Conservation (phyloP, 345 rosid genomes). For the Euphorbia peplus region DNA sequence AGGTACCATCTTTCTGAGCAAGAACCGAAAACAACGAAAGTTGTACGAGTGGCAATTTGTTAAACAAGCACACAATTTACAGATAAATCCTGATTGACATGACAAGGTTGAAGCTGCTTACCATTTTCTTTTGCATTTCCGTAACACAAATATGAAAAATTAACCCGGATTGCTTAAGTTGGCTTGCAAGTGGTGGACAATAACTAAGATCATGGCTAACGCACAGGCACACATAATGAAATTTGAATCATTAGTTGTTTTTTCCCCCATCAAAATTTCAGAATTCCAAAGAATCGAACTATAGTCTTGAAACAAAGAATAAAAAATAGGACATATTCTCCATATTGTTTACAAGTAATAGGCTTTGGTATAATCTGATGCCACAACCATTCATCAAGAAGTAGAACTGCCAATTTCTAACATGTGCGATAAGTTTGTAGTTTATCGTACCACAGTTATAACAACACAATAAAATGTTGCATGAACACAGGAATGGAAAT, state of each 20-base stretch:
- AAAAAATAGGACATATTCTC: not conserved
- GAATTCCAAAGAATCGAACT: not conserved
- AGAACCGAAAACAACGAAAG: not conserved
- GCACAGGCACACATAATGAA: not conserved
- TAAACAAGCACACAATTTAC: too few relatives aligned
- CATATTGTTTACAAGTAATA: not conserved
- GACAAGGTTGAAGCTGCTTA: too few relatives aligned
- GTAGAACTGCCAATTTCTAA: too few relatives aligned
- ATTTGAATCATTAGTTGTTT: not conserved
- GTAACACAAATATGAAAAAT: too few relatives aligned
- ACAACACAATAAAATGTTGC: too few relatives aligned
- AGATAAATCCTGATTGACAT: too few relatives aligned
- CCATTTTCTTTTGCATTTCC: too few relatives aligned
- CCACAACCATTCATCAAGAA: not conserved
- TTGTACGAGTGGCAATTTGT: not conserved
- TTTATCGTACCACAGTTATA: too few relatives aligned
- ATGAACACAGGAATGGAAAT: too few relatives aligned
- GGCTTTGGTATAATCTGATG: not conserved
- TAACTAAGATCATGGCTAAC: not conserved
- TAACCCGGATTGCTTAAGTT: not conserved
- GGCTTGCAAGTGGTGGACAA: not conserved
- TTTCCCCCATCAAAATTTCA: not conserved
- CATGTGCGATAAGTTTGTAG: too few relatives aligned
- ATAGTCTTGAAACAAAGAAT: not conserved
- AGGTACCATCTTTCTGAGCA: too few relatives aligned